phyloP scores from a whole-genome alignment of 2,329 filamentous ascomycete species.

The Ophiostoma novo-ulmi region DNA sequence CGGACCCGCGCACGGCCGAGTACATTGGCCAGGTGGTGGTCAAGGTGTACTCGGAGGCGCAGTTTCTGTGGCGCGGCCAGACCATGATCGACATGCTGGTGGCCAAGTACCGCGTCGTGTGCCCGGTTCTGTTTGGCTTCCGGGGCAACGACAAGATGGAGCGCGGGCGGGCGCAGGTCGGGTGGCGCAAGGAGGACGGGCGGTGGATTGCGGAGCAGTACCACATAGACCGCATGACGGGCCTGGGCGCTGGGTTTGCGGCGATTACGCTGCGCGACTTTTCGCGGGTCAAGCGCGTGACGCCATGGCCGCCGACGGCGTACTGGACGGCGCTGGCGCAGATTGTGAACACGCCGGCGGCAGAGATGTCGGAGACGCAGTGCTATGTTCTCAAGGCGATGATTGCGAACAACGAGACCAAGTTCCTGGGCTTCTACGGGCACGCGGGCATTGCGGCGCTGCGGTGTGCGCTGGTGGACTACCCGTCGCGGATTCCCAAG shows the following conservation, averaged over 20 bases:
- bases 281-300: conserved; percentile 59
- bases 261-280: conserved; percentile 81
- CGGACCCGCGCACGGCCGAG: conserved; percentile 59
- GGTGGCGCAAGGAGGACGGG: conserved; percentile 62
- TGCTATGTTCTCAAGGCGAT: conserved; percentile 65
- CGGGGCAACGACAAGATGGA: conserved; percentile 69
- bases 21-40: conserved; percentile 66
- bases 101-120: conserved; percentile 74
- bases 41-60: conserved; percentile 60
- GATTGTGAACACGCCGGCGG: conserved; percentile 68
- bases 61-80: conserved; percentile 59
- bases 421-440: conserved; percentile 78
- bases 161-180: conserved; percentile 60
- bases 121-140: conserved; percentile 81
- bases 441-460: conserved; percentile 67
- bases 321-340: conserved; percentile 78
- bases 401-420: conserved; percentile 66
- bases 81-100: conserved; percentile 70
- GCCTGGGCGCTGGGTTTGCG: conserved; percentile 77
- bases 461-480: conserved; percentile 65
- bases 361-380: conserved; percentile 67
- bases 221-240: conserved; percentile 80
- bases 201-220: conserved; percentile 61
- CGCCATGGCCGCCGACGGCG: conserved; percentile 70
- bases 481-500: conserved; percentile 53